Evolutionary conservation across 352 stramenopile species (phyloP).

Genomic region (Thraustotheca clavata): DNA sequence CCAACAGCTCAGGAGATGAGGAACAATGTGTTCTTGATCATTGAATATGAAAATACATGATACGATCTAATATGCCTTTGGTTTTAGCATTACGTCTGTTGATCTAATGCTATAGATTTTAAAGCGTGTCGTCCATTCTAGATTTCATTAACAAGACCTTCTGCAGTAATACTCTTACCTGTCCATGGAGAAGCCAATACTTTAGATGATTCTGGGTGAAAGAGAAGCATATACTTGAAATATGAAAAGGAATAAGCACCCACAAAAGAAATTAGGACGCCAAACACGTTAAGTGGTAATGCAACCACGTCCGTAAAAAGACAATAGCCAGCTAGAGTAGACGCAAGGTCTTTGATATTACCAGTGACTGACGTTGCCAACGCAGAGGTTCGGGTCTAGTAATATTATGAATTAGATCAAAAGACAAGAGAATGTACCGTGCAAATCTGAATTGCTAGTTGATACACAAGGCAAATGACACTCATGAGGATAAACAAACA

Average conservation of each 20-base stretch:
- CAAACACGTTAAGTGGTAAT: slow-evolving; percentile 35
- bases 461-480: slow-evolving; percentile 58
- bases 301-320: slow-evolving; percentile 49
- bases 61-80: slow-evolving; percentile 15
- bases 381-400: slow-evolving; percentile 37
- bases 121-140: no score
- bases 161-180: background rate
- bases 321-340: slow-evolving; percentile 46
- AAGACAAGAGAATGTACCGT: slow-evolving; percentile 26
- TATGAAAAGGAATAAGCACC: slow-evolving; percentile 70
- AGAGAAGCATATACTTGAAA: slow-evolving; percentile 37
- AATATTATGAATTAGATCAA: background rate
- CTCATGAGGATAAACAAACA: slow-evolving; percentile 39
- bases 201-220: background rate
- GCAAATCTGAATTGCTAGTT: slow-evolving; percentile 63
- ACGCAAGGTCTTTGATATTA: slow-evolving; percentile 65
- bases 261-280: slow-evolving; percentile 54
- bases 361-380: slow-evolving; percentile 66
- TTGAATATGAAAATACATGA: no score
- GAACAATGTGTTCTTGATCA: background rate
- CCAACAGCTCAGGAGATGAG: slow-evolving; percentile 50
- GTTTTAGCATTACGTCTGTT: background rate
- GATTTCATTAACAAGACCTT: background rate
- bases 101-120: background rate
- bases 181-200: background rate